phyloP scores from a whole-genome alignment of 768 basidiomycete species.

The Tubosaeta sp. region DNA sequence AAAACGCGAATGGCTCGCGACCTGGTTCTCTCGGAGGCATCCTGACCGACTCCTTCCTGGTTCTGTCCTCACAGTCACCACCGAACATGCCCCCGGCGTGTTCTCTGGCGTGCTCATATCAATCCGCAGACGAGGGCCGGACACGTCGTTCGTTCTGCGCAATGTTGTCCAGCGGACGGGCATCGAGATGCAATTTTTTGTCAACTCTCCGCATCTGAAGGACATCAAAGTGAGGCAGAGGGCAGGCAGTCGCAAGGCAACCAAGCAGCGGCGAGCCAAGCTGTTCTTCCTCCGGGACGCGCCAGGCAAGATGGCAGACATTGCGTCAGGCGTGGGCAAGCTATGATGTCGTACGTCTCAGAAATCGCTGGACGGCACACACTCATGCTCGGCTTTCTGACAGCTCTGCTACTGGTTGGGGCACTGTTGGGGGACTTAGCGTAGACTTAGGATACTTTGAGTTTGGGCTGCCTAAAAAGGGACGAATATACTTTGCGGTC shows the following conservation, averaged over 20 bases:
- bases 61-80: conserved; percentile 78
- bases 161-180: conserved; percentile 91
- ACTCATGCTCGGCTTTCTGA: conserved; percentile 1
- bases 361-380: neutral
- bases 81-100: conserved; percentile 69
- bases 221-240: conserved; percentile 75
- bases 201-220: conserved; percentile 82
- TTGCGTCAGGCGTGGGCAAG: conserved; percentile 45
- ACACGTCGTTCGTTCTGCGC: conserved; percentile 84
- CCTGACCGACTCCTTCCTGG: conserved; percentile 71
- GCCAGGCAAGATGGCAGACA: conserved; percentile 80
- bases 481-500: conserved; percentile 12
- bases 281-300: conserved; percentile 79
- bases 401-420: conserved; percentile 1
- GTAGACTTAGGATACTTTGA: conserved; percentile 4
- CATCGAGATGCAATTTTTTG: conserved; percentile 90
- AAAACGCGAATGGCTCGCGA: conserved; percentile 63
- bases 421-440: neutral
- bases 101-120: conserved; percentile 90
- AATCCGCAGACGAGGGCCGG: conserved; percentile 76
- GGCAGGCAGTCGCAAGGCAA: conserved; percentile 45
- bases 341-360: conserved; percentile 19
- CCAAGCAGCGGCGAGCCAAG: conserved; percentile 69
- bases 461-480: conserved; percentile 10
- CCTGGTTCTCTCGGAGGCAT: conserved; percentile 69